Evolutionary conservation across 2,329 filamentous ascomycete genomes (phyloP).

Genomic region (Xylariaceae sp.): DNA sequence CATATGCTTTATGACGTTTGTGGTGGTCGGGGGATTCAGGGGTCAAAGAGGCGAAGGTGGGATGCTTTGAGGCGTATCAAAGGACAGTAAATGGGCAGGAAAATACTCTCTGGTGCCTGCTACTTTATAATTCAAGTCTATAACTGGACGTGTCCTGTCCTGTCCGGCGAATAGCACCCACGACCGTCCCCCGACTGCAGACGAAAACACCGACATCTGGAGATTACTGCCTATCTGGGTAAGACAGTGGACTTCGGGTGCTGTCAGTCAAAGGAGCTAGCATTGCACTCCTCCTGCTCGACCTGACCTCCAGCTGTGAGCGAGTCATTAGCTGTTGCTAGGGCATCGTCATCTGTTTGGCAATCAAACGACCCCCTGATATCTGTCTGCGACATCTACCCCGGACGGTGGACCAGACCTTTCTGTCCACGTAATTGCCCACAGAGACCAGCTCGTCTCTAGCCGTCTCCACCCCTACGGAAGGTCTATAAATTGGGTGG

Average conservation of each 20-base stretch:
- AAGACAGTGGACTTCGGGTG: not conserved
- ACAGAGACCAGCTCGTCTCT: not conserved
- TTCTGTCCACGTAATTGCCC: not conserved
- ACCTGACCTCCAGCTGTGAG: not conserved
- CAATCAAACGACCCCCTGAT: not conserved
- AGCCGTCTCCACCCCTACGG: not conserved
- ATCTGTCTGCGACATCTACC: not conserved
- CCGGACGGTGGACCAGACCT: not conserved
- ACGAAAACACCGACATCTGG: not conserved
- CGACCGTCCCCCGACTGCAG: not conserved
- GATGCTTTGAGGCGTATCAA: conserved; percentile 12
- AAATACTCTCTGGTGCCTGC: conserved; percentile 2
- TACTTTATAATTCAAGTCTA: conserved; percentile 11
- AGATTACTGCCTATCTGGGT: not conserved
- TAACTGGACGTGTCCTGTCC: not conserved
- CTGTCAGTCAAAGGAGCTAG: not conserved
- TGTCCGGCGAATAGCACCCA: not conserved
- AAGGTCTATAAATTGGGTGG: not conserved
- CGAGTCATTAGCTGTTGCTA: not conserved
- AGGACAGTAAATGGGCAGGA: conserved; percentile 5
- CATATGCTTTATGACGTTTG: not conserved
- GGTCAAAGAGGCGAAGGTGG: not conserved
- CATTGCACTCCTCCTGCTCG: not conserved
- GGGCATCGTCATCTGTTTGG: not conserved
- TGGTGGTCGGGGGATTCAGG: not conserved